Percentiles rank a stretch among this genome's conserved stretches.
phyloP scores from a whole-genome alignment of 495 filamentous ascomycete genomes.

The Hypoxylon lienhwacheense region DNA sequence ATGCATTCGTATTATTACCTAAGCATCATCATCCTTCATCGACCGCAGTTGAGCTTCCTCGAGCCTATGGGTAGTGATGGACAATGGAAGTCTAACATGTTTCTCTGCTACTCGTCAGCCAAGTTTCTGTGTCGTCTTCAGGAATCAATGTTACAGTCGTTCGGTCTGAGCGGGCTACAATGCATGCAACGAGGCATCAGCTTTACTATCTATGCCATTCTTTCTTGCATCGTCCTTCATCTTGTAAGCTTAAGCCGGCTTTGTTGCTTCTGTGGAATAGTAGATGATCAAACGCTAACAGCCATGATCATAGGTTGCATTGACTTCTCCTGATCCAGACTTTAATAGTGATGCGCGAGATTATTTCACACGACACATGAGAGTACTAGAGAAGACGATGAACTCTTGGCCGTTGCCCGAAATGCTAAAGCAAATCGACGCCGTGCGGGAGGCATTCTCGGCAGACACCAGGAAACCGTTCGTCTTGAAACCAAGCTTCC shows the following conservation, averaged over 20 bases:
- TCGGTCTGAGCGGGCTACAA: slow-evolving; percentile 77
- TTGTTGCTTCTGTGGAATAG: slow-evolving; percentile 2
- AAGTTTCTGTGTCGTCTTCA: slow-evolving; percentile 89
- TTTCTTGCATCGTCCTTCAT: slow-evolving; percentile 95
- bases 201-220: slow-evolving; percentile 88
- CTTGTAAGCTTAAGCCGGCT: slow-evolving; percentile 61
- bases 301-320: slow-evolving; percentile 65
- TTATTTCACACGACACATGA: slow-evolving; percentile 94
- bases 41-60: slow-evolving; percentile 80
- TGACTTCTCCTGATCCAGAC: slow-evolving; percentile 91
- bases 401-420: slow-evolving; percentile 88
- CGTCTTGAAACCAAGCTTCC: slow-evolving; percentile 83
- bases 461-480: slow-evolving; percentile 84
- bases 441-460: slow-evolving; percentile 89
- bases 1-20: slow-evolving; percentile 93
- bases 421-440: slow-evolving; percentile 87
- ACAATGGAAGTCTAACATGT: slow-evolving; percentile 86
- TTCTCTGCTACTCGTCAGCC: slow-evolving; percentile 81
- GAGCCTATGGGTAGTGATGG: slow-evolving; percentile 72
- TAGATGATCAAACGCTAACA: not conserved
- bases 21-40: slow-evolving; percentile 81
- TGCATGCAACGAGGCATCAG: slow-evolving; percentile 96
- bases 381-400: slow-evolving; percentile 85
- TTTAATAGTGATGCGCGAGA: slow-evolving; percentile 83
- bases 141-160: slow-evolving; percentile 77